A percentile compares a stretch with the other conserved stretches of the same genome.
phyloP scores from a whole-genome alignment of 2,329 filamentous ascomycete genomes.

The Xylaria digitata region DNA sequence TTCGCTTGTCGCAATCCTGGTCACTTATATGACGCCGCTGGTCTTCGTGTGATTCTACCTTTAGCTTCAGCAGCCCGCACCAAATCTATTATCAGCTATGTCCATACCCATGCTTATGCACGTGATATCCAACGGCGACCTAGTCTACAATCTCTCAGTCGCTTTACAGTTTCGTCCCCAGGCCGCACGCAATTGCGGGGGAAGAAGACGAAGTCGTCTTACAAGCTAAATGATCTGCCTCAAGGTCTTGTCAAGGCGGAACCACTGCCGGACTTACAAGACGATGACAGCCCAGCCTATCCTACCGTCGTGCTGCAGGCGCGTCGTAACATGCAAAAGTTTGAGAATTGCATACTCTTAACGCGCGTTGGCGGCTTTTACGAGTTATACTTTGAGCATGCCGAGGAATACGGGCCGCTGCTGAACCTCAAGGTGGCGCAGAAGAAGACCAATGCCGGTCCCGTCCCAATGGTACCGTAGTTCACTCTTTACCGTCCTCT shows the following conservation, averaged over 20 bases:
- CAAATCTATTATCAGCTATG: constrained; percentile 27
- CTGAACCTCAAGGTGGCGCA: constrained; percentile 87
- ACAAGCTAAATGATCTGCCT: constrained; percentile 68
- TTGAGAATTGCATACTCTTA: constrained; percentile 88
- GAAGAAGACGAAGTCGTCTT: constrained; percentile 65
- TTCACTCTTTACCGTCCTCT: constrained; percentile 25
- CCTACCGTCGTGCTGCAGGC: constrained; percentile 92
- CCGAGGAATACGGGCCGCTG: constrained; percentile 85
- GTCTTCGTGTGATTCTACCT: constrained; percentile 22
- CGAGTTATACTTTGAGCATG: constrained; percentile 97
- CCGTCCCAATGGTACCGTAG: constrained; percentile 81
- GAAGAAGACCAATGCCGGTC: constrained; percentile 81
- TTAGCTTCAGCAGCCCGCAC: constrained; percentile 27
- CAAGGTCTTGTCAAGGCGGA: constrained; percentile 57
- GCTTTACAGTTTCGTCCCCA: constrained; percentile 1
- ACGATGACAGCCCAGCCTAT: constrained; percentile 67
- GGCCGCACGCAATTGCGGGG: constrained; percentile 54
- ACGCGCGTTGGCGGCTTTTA: constrained; percentile 97
- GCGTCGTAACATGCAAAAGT: constrained; percentile 87
- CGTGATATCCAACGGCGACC: constrained; percentile 28
- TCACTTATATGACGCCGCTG: constrained; percentile 29
- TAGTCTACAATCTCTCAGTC: constrained; percentile 11
- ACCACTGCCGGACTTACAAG: constrained; percentile 47
- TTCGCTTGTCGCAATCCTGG: constrained; percentile 37
- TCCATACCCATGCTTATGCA: constrained; percentile 28